Conservation (phyloP, 2,329 filamentous ascomycete species). For the Colletotrichum eleusines region DNA sequence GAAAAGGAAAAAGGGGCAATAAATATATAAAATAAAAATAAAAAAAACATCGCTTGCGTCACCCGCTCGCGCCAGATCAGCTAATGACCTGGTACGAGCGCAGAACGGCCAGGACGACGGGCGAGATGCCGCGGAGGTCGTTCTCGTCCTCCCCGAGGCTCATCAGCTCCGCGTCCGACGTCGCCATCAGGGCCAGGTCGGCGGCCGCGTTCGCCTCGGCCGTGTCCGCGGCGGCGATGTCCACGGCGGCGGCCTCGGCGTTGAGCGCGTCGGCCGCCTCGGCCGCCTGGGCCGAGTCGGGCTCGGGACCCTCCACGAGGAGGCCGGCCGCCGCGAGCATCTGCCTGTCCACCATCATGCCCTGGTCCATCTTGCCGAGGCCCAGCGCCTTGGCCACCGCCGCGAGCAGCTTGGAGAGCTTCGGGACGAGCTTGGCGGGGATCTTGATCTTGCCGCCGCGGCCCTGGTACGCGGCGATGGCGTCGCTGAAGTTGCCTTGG, state of each 20-base stretch:
- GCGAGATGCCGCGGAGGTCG: constrained; percentile 29
- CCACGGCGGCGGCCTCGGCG: constrained; percentile 4
- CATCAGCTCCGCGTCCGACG: background rate
- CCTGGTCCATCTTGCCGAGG: constrained; percentile 7
- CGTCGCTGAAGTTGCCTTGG: constrained; percentile 16
- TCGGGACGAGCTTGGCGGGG: constrained; percentile 30
- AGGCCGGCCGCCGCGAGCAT: background rate
- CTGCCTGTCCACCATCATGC: background rate
- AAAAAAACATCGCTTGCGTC: background rate
- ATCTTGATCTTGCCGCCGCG: constrained; percentile 39
- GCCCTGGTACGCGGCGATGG: constrained; percentile 26
- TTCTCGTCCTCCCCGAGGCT: constrained; percentile 25
- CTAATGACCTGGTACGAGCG: constrained; percentile 23
- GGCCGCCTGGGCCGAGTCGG: background rate
- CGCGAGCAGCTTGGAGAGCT: constrained; percentile 27
- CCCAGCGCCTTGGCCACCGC: constrained; percentile 29
- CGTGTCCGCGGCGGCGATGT: constrained; percentile 26
- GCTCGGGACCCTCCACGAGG: background rate
- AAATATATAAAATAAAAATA: background rate
- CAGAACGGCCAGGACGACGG: constrained; percentile 25
- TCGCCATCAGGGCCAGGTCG: background rate
- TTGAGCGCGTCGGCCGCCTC: background rate
- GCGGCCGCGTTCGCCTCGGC: constrained; percentile 8
- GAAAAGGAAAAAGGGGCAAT: background rate
- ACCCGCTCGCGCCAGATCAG: background rate